Evolutionary conservation across 176 grass and related monocot genomes (phyloP).

Genomic region (Thalia dealbata): DNA sequence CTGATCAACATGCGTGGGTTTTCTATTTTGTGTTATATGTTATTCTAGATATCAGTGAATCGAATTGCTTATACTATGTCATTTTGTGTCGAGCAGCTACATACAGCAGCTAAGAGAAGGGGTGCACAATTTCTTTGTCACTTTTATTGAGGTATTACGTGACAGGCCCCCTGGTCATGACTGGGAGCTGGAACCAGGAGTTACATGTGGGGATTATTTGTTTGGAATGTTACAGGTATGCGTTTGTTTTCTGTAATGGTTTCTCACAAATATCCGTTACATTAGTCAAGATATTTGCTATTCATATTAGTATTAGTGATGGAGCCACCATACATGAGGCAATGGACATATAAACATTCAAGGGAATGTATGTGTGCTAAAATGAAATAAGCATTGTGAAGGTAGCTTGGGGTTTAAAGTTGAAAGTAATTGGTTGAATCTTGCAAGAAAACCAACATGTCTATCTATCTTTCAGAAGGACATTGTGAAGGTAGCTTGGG

Average conservation of each 20-base stretch:
- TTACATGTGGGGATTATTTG: slow-evolving; percentile 98
- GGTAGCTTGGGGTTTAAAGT: too few relatives aligned
- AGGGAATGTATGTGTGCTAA: too few relatives aligned
- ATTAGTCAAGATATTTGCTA: background rate
- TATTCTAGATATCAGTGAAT: slow-evolving; percentile 2
- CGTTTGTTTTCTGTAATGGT: slow-evolving; percentile 4
- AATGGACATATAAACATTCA: too few relatives aligned
- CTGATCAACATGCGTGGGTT: slow-evolving; percentile 94
- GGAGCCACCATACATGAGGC: too few relatives aligned
- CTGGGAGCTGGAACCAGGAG: slow-evolving; percentile 99
- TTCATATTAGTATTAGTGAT: background rate
- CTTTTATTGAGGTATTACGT: slow-evolving; percentile 89
- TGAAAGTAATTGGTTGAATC: too few relatives aligned
- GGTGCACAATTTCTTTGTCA: slow-evolving; percentile 96
- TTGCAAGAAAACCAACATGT: too few relatives aligned
- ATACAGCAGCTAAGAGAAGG: slow-evolving; percentile 99
- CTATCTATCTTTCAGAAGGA: too few relatives aligned
- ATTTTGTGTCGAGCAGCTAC: slow-evolving; percentile 43
- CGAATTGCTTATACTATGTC: slow-evolving; percentile 9
- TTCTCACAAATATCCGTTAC: background rate
- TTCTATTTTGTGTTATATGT: background rate
- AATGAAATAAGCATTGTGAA: too few relatives aligned
- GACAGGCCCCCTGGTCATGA: slow-evolving; percentile 92
- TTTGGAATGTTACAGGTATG: slow-evolving; percentile 96
- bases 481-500: too few relatives aligned